Evolutionary conservation across 768 basidiomycete species (phyloP), one percentile per base, ranked within the genome.

Genomic region (Lentinula edodes): DNA sequence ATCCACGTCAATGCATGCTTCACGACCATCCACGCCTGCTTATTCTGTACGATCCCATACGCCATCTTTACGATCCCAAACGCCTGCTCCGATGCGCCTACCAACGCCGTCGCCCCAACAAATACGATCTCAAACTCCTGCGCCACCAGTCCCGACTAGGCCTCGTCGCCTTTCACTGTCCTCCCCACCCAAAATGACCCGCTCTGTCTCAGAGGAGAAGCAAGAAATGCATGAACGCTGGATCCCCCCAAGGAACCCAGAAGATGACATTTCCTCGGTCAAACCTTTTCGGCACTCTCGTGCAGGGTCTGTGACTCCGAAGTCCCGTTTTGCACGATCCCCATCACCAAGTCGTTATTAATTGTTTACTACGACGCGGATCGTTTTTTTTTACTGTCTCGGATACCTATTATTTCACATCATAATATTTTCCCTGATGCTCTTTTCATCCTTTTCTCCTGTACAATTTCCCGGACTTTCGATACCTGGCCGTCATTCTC

Each of bases 191-290:
- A 85, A 83, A 77, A 81, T 86, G 73, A 70, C 66, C 54, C 82
- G 87, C 58, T 83, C 85, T 38, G 78, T 83, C 63, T 86, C 85
- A 58, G 88, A 89, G 68, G 87, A 88, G 75, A 88, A 86, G 64
- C 76, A 81, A 64, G 74, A 77, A 70, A 82, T 85, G 48, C 85
- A 82, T 62, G 81, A 88, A 68, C 80, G 85, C 63, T 89, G 88
- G 88, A 75, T 88, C 50, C 88, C 88, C 13, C 78, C 35, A 67
- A 71, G 58, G 15, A 34, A 23, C 28, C 58, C 58, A 43, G 70
- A 73, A 23, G 62, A 66, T 28, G 67, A 66, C 42, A 42, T 56
- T 32, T 56, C 55, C n/a, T 51, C 46, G 48, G 48, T 59, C 43
- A 59, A 59, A 51, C 28, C 28, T 39, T 34, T 36, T 32, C 43